Base-by-base conservation (phyloP, 495 filamentous ascomycete species). In the Aspergillus biplanus region DNA sequence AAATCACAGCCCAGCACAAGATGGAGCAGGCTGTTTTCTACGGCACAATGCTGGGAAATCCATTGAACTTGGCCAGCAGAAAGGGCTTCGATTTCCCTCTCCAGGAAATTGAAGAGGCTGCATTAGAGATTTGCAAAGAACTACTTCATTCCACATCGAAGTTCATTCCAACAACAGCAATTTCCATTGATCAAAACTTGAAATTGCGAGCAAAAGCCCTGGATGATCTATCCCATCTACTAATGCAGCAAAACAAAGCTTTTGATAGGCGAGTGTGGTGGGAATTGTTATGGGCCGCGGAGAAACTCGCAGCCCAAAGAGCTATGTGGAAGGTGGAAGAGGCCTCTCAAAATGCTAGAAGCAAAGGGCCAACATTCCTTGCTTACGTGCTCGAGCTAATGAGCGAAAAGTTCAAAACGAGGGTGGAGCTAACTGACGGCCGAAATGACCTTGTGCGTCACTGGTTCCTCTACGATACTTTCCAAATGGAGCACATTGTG, bases 21-120 rank as follows among this genome's bases (percentile, higher is more conserved):
- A 82, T 99, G 48, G 92, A 97, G 68, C 94, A 98, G 72, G 94
- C 94, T 13, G 87, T 97, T 4, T 97, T 97, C 77, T 98, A 90
- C 71, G 92, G 93, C 1, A 86, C 85, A 21, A 86, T 92, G 73
- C 81, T 84, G 49, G 85, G 89, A 65, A 97, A 95, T 66, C 89
- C 92, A 9, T 76, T 99, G 33, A 87, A 92, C 65, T 90, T 99
- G 62, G 80, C 86, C 52, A 83, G 85, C 34, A 83, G 84, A 53
- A 78, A 83, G 31, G 85, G 85, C 44, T 76, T 87, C 18, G 76
- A 81, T 27, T 97, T 92, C 65, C 77, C 86, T 3, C 65, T 78
- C 13, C 74, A 82, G 35, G 91, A 97, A 63, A 83, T 96, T 42
- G 89, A 92, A 64, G 76, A 83, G 50, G 95, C 96, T 1, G 91